These are phyloP conservation scores for Daldinia eschscholtzii DNA, from an alignment of 2,329 filamentous ascomycete genomes.

Conservation along the genomic window DNA sequence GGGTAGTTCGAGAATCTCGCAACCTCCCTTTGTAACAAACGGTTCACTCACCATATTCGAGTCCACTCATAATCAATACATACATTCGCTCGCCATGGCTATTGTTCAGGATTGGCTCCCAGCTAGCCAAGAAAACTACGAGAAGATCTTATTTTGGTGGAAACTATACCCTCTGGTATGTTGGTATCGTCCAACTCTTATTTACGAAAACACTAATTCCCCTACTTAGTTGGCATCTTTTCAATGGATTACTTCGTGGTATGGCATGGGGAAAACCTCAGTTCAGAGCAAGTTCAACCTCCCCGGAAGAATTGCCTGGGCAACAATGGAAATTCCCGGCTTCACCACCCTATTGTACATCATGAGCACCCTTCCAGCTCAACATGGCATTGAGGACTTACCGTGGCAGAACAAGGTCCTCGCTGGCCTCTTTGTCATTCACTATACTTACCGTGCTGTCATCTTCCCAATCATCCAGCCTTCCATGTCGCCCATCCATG, in stretches of 20 bases:
- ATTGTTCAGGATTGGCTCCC: constrained; percentile 69
- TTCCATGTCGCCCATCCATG: constrained; percentile 91
- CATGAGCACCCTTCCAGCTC: constrained; percentile 74
- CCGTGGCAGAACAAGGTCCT: constrained; percentile 85
- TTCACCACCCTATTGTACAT: constrained; percentile 83
- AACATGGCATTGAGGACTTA: constrained; percentile 69
- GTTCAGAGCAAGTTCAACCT: constrained; percentile 80
- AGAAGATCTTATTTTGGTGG: constrained; percentile 65
- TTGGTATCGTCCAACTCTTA: constrained; percentile 5
- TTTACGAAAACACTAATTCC: constrained; percentile 13
- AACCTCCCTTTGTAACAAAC: constrained; percentile 2
- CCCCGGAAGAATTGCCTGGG: constrained; percentile 90
- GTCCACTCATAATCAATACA: not conserved
- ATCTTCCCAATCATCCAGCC: constrained; percentile 86
- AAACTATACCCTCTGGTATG: constrained; percentile 68
- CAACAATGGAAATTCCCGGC: constrained; percentile 86
- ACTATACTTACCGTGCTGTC: constrained; percentile 92
- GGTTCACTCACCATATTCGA: not conserved
- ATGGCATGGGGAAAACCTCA: constrained; percentile 94
- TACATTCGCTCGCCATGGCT: constrained; percentile 55
- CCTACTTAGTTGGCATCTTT: constrained; percentile 71
- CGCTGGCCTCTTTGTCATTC: constrained; percentile 78
- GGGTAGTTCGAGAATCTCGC: constrained; percentile 5
- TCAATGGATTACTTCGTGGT: constrained; percentile 84
- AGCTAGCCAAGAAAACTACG: constrained; percentile 69